Conservation (phyloP, 345 rosid genomes). For the Melastoma malabathricum region DNA sequence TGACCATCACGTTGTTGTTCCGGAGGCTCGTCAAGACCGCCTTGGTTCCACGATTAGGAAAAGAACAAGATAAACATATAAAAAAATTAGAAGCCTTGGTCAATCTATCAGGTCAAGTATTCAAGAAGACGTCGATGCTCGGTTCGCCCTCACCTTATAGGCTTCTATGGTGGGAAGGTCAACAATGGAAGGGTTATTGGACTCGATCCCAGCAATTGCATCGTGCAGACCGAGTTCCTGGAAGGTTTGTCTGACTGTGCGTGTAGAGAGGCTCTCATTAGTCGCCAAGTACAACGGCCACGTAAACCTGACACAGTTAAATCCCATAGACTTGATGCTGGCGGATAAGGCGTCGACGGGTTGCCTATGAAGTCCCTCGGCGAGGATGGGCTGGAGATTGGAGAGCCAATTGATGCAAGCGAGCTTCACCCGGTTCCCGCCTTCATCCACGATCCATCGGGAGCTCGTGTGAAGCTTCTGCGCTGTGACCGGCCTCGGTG, state of each 20-base stretch:
- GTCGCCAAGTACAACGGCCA: constrained; percentile 25
- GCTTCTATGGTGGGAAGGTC: constrained; percentile 24
- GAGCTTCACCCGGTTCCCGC: constrained; percentile 9
- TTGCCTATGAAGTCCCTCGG: constrained; percentile 32
- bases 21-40: constrained; percentile 7
- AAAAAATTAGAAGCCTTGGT: neutral
- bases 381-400: constrained; percentile 21
- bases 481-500: neutral
- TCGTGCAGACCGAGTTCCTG: constrained; percentile 13
- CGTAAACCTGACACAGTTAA: constrained; percentile 30
- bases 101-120: neutral
- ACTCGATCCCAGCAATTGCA: constrained; percentile 16
- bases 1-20: constrained; percentile 10
- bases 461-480: constrained; percentile 5
- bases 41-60: neutral
- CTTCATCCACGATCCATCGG: constrained; percentile 9
- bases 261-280: constrained; percentile 11
- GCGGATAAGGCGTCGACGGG: constrained; percentile 17
- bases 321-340: constrained; percentile 18
- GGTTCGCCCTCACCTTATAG: constrained; percentile 15
- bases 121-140: neutral
- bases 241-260: constrained; percentile 18
- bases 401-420: constrained; percentile 12
- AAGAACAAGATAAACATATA: no score
- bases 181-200: constrained; percentile 22